phyloP scores from a whole-genome alignment of 352 stramenopile species.

The Blastocystis sp. region DNA sequence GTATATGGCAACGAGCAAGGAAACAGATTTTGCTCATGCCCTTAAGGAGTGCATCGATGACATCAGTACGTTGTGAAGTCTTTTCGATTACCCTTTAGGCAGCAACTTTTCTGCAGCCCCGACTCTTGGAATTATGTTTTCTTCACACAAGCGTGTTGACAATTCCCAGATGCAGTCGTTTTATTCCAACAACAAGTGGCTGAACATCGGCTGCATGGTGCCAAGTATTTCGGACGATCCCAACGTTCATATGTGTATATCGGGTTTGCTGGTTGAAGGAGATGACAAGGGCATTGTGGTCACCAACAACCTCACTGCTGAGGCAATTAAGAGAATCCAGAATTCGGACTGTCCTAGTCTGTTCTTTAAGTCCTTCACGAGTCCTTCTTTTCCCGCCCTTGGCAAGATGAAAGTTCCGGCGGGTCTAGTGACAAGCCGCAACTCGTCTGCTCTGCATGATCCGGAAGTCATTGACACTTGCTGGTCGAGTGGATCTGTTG shows the following conservation, averaged over 20 bases:
- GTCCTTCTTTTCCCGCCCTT: not conserved
- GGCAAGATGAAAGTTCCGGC: conserved; percentile 20
- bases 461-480: not conserved
- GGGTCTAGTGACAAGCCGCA: not conserved
- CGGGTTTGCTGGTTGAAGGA: conserved; percentile 13
- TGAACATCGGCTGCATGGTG: conserved; percentile 29
- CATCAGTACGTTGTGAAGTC: not conserved
- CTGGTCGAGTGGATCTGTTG: not conserved
- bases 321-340: not conserved
- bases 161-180: not conserved
- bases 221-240: conserved; percentile 28
- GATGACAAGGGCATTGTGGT: not conserved
- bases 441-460: not conserved
- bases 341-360: not conserved
- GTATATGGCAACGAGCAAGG: conserved; percentile 21
- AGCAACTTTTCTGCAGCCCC: conserved; percentile 36
- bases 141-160: conserved; percentile 1
- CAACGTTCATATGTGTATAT: conserved; percentile 24
- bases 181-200: conserved; percentile 3
- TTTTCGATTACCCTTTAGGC: not conserved
- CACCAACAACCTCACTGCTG: not conserved
- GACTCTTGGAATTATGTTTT: conserved; percentile 36
- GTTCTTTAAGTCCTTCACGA: conserved; percentile 25
- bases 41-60: conserved; percentile 46
- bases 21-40: conserved; percentile 17